phyloP scores from a whole-genome alignment of 352 stramenopile genomes.

The Aphanomyces astaci region DNA sequence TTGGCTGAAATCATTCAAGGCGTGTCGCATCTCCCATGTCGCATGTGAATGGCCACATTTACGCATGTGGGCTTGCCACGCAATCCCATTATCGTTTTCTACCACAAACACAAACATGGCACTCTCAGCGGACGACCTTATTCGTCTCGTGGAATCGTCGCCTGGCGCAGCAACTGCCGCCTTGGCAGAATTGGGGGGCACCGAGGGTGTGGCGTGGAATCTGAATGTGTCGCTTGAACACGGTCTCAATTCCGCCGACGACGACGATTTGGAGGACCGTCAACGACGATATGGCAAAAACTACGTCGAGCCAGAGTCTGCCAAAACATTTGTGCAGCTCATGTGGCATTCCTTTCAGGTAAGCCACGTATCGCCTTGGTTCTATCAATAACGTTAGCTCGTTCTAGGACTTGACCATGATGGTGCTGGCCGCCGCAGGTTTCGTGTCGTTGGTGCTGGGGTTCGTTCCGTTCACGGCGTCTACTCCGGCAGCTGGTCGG shows the following conservation, averaged over 20 bases:
- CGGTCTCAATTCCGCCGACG: conserved; percentile 45
- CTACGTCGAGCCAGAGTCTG: conserved; percentile 25
- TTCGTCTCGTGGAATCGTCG: conserved; percentile 53
- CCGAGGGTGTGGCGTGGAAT: conserved; percentile 41
- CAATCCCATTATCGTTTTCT: not conserved
- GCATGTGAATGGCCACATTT: too few species aligned
- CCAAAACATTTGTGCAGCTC: conserved; percentile 29
- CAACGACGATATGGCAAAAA: conserved; percentile 33
- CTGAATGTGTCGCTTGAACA: conserved; percentile 39
- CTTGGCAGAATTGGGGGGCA: conserved; percentile 39
- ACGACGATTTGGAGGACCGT: conserved; percentile 36
- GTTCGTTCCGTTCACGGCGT: conserved; percentile 22
- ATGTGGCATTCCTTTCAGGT: conserved; percentile 53
- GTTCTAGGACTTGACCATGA: conserved; percentile 70
- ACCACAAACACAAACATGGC: not conserved
- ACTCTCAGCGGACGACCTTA: conserved; percentile 33
- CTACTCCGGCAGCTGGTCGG: conserved; percentile 39
- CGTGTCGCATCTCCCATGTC: too few species aligned
- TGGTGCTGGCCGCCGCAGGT: conserved; percentile 47
- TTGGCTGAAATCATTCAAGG: too few species aligned
- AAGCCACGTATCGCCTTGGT: not conserved
- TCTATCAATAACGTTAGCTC: conserved; percentile 22
- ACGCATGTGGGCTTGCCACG: not conserved
- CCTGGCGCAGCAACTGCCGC: conserved; percentile 43
- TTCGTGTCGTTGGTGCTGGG: conserved; percentile 46